Conservation (phyloP, 352 stramenopile species). For the Phytophthora vignae region DNA sequence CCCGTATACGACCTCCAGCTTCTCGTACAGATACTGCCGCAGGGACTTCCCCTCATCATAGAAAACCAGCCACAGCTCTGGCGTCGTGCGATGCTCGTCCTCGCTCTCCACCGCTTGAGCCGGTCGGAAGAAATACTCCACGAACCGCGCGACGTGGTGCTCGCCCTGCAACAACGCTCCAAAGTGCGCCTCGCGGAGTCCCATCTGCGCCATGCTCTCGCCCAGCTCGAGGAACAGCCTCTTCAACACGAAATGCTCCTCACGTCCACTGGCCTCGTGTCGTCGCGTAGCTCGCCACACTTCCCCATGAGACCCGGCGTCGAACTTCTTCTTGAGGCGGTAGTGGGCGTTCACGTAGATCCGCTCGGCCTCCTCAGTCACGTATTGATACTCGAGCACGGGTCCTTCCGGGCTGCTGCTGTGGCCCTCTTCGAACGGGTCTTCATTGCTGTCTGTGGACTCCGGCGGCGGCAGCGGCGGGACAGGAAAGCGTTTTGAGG, state of each 20-base stretch:
- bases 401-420: slow-evolving; percentile 44
- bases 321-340: slow-evolving; percentile 82
- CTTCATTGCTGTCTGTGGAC: slow-evolving; percentile 3
- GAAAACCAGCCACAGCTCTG: slow-evolving; percentile 92
- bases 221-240: slow-evolving; percentile 79
- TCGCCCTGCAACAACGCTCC: slow-evolving; percentile 55
- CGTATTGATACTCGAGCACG: slow-evolving; percentile 79
- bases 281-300: slow-evolving; percentile 69
- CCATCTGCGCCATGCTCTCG: slow-evolving; percentile 75
- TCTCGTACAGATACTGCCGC: slow-evolving; percentile 88
- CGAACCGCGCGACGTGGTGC: slow-evolving; percentile 82
- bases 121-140: slow-evolving; percentile 89
- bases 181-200: slow-evolving; percentile 88
- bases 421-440: not conserved
- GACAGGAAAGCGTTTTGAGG: slow-evolving; percentile 15
- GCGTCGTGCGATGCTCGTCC: slow-evolving; percentile 21
- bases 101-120: slow-evolving; percentile 23
- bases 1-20: slow-evolving; percentile 46
- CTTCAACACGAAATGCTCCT: slow-evolving; percentile 87
- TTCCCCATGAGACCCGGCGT: slow-evolving; percentile 86
- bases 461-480: slow-evolving; percentile 29
- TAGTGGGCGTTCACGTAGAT: slow-evolving; percentile 84
- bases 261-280: slow-evolving; percentile 18
- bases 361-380: slow-evolving; percentile 56
- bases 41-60: slow-evolving; percentile 90